Evolutionary conservation across 2,329 filamentous ascomycete species (phyloP).

Genomic region (Emmonsiellopsis sp.): DNA sequence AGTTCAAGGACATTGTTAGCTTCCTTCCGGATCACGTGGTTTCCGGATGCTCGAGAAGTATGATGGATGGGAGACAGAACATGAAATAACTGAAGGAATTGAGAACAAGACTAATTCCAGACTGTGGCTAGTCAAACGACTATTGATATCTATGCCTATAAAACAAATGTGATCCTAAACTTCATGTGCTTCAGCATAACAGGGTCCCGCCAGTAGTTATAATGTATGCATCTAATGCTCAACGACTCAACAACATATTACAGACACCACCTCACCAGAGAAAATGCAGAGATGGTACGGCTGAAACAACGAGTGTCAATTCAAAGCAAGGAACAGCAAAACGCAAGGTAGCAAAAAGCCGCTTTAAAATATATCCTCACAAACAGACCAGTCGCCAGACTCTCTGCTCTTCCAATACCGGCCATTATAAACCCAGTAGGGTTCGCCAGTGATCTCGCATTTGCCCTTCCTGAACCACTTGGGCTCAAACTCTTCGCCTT

Average conservation of each 20-base stretch:
- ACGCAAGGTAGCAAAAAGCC: background rate
- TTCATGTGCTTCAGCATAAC: background rate
- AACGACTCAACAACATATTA: background rate
- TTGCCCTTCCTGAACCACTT: slow-evolving; percentile 71
- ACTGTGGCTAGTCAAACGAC: background rate
- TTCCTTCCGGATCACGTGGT: background rate
- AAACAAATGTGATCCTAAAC: background rate
- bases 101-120: too few species aligned
- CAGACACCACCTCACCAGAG: background rate
- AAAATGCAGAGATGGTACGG: background rate
- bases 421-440: slow-evolving; percentile 81
- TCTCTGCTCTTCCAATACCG: slow-evolving; percentile 72
- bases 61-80: background rate
- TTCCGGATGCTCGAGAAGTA: background rate
- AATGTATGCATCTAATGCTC: too few species aligned
- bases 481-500: slow-evolving; percentile 71
- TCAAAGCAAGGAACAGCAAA: background rate
- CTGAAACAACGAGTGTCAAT: background rate
- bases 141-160: background rate
- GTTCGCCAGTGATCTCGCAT: slow-evolving; percentile 74
- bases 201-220: too few species aligned
- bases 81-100: too few species aligned
- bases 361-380: slow-evolving; percentile 61
- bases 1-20: background rate
- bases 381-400: slow-evolving; percentile 57